Percentiles rank a stretch among this genome's conserved stretches.
Conservation (phyloP, 2,329 filamentous ascomycete genomes). For the Aspergillus brasiliensis region DNA sequence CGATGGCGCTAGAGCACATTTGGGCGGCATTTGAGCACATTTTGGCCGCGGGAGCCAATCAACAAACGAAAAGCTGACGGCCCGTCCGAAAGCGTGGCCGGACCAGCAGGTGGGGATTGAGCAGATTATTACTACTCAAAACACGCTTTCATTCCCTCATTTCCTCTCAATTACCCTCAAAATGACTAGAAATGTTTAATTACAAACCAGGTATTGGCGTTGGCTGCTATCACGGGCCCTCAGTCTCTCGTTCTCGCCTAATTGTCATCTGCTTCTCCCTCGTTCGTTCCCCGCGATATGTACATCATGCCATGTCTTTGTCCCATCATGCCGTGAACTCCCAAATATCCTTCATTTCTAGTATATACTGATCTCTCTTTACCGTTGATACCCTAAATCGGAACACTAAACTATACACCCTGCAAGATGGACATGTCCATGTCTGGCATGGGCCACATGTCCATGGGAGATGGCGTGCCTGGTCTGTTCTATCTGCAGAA, state of each 20-base stretch:
- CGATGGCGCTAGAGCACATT: conserved; percentile 21
- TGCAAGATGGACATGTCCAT: conserved; percentile 24
- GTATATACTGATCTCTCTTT: neutral
- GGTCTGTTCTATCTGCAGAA: conserved; percentile 51
- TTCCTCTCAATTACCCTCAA: too few species aligned
- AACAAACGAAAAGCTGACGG: neutral
- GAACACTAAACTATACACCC: neutral
- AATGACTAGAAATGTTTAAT: too few species aligned
- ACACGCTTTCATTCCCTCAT: conserved; percentile 25
- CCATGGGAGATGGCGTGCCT: conserved; percentile 47
- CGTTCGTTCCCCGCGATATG: too few species aligned
- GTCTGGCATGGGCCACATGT: conserved; percentile 41
- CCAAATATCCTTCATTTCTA: neutral
- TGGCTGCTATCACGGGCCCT: too few species aligned
- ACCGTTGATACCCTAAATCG: neutral
- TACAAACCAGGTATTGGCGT: too few species aligned
- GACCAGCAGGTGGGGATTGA: conserved; percentile 9
- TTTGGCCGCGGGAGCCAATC: conserved; percentile 13
- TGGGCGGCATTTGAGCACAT: conserved; percentile 20
- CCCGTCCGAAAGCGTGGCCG: conserved; percentile 5
- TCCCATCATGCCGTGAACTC: neutral
- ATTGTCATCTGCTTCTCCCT: too few species aligned
- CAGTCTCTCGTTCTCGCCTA: too few species aligned
- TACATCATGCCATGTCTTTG: neutral
- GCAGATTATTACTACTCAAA: conserved; percentile 20